Percentiles rank a stretch among this genome's conserved stretches.
These are phyloP conservation scores for Solanum arcanum DNA, from an alignment of 257 asterid genomes.

Conservation along the genomic window DNA sequence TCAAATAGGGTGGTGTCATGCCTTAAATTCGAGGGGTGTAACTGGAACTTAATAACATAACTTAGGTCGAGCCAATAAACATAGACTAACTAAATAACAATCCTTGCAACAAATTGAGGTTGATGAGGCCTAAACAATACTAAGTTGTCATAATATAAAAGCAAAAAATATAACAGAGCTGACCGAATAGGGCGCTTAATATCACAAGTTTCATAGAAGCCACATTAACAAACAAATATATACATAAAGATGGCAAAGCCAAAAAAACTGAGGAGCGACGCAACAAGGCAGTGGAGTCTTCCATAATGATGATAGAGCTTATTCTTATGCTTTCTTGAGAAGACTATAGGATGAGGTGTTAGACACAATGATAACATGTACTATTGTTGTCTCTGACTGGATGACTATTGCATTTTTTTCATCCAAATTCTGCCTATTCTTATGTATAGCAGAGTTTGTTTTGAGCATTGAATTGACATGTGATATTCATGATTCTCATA, in stretches of 20 bases:
- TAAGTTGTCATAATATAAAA: neutral
- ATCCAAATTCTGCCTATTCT: no score
- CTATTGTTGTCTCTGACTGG: neutral
- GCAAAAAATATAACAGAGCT: no score
- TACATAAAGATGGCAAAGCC: neutral
- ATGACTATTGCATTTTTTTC: no score
- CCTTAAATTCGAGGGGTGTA: neutral
- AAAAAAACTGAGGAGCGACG: neutral
- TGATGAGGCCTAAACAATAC: neutral
- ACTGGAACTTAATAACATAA: neutral
- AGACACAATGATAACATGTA: neutral
- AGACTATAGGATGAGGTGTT: neutral
- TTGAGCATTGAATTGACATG: neutral
- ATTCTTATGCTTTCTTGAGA: neutral
- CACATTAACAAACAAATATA: neutral
- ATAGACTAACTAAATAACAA: neutral
- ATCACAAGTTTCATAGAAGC: neutral
- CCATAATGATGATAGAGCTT: neutral
- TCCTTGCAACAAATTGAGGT: neutral
- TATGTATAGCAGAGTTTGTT: neutral
- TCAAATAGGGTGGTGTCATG: neutral
- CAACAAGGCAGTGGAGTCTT: neutral
- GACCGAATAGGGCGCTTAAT: no score
- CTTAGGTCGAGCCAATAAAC: neutral
- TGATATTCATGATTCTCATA: neutral